Conservation (phyloP, 805 yeast genomes). For the Hanseniaspora occidentalis region DNA sequence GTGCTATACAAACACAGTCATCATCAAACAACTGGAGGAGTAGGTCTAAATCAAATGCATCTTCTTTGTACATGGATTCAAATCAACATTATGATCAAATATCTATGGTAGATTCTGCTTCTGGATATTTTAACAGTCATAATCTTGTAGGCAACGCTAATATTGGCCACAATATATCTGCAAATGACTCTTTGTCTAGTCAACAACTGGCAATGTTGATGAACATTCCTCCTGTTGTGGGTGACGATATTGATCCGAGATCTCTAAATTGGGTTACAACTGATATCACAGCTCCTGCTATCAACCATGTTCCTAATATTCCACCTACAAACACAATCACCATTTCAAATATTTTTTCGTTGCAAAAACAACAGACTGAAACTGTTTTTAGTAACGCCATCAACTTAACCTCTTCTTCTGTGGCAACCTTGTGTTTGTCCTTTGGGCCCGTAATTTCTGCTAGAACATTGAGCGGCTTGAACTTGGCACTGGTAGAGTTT, state of each 20-base stretch:
- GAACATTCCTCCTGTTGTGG: constrained; percentile 23
- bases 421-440: constrained; percentile 45
- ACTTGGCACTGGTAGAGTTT: constrained; percentile 60
- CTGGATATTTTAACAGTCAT: neutral
- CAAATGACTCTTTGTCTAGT: neutral
- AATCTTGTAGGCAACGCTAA: no score
- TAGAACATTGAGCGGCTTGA: constrained; percentile 39
- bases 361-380: constrained; percentile 34
- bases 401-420: constrained; percentile 30
- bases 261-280: constrained; percentile 55
- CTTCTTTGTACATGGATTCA: constrained; percentile 22
- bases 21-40: constrained; percentile 10
- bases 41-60: constrained; percentile 23
- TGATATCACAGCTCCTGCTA: constrained; percentile 59
- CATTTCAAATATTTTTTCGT: constrained; percentile 50
- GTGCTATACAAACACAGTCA: no score
- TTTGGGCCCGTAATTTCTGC: constrained; percentile 54
- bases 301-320: constrained; percentile 55
- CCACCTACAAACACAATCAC: constrained; percentile 66
- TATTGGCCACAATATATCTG: neutral
- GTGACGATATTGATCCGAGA: constrained; percentile 50
- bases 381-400: constrained; percentile 35
- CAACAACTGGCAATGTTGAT: constrained; percentile 1
- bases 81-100: constrained; percentile 16
- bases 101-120: neutral